These are phyloP conservation scores for Saksenaea vasiformis DNA, from an alignment of 371 early-diverging fungal species.

Conservation along the genomic window DNA sequence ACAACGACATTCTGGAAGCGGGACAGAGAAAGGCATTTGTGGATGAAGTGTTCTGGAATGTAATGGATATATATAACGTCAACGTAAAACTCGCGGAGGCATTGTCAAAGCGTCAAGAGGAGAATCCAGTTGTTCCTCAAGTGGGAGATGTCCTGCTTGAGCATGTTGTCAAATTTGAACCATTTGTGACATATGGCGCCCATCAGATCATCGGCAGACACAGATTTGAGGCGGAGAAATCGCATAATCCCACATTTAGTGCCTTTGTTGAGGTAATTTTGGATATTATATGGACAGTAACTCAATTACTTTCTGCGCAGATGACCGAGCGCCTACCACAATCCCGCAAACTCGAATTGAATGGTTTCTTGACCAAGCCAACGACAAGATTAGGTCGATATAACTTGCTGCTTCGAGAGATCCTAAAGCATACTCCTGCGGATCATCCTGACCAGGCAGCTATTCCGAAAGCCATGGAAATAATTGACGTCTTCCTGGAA, in stretches of 20 bases:
- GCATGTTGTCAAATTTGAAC: slow-evolving; percentile 72
- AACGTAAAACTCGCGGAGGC: slow-evolving; percentile 69
- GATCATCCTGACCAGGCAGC: slow-evolving; percentile 76
- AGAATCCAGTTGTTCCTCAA: slow-evolving; percentile 67
- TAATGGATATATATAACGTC: slow-evolving; percentile 68
- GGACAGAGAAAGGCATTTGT: slow-evolving; percentile 67
- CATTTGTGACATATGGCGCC: slow-evolving; percentile 87
- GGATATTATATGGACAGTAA: not conserved
- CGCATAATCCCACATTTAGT: slow-evolving; percentile 64
- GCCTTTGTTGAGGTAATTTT: slow-evolving; percentile 69
- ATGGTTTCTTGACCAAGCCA: slow-evolving; percentile 83
- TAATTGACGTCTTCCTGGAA: slow-evolving; percentile 68
- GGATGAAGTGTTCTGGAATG: slow-evolving; percentile 81
- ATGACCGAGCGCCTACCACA: slow-evolving; percentile 76
- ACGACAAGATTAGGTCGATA: slow-evolving; percentile 90
- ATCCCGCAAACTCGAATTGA: slow-evolving; percentile 78
- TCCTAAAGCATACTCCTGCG: slow-evolving; percentile 82
- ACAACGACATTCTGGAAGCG: slow-evolving; percentile 58
- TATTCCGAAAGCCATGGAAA: slow-evolving; percentile 53
- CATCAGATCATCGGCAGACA: slow-evolving; percentile 85
- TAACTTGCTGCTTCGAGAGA: slow-evolving; percentile 79
- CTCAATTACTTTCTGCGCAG: slow-evolving; percentile 22
- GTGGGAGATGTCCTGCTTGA: slow-evolving; percentile 86
- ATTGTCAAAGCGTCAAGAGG: slow-evolving; percentile 71
- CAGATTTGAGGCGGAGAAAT: slow-evolving; percentile 77